Conservation (phyloP, 106 monocot genomes). For the Narthecium ossifragum region DNA sequence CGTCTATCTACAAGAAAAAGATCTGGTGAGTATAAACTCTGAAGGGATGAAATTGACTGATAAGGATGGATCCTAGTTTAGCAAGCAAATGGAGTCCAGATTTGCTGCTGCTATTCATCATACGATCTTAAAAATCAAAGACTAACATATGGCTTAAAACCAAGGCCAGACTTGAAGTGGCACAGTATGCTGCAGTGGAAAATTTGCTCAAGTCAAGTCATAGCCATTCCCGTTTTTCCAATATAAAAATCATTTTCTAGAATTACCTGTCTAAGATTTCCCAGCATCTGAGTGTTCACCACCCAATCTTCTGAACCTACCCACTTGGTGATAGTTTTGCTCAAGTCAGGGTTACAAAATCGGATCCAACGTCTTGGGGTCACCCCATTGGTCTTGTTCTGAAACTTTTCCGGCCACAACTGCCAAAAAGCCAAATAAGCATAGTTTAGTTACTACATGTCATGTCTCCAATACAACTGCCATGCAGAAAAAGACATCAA, state of each 20-base stretch:
- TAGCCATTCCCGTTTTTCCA: too few species aligned
- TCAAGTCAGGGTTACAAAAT: slow-evolving; percentile 92
- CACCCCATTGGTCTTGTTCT: slow-evolving; percentile 96
- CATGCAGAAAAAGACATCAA: neutral
- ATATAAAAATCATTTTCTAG: neutral
- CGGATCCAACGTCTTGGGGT: slow-evolving; percentile 94
- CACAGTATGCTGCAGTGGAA: too few species aligned
- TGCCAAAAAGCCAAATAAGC: slow-evolving; percentile 17
- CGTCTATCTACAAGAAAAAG: too few species aligned
- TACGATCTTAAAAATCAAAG: too few species aligned
- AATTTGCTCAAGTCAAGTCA: too few species aligned
- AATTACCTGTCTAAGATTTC: slow-evolving; percentile 74
- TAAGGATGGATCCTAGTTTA: too few species aligned
- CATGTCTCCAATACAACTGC: neutral
- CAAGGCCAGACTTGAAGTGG: too few species aligned
- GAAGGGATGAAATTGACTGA: too few species aligned
- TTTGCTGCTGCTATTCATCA: too few species aligned
- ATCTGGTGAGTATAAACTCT: too few species aligned
- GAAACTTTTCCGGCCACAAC: slow-evolving; percentile 94
- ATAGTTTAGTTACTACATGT: neutral
- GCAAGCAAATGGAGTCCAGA: too few species aligned
- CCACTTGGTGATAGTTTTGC: slow-evolving; percentile 88
- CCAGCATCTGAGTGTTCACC: slow-evolving; percentile 71
- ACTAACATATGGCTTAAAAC: too few species aligned
- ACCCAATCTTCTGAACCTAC: slow-evolving; percentile 87